Conservation (phyloP, 2,329 filamentous ascomycete genomes). For the Thelonectria discophora region DNA sequence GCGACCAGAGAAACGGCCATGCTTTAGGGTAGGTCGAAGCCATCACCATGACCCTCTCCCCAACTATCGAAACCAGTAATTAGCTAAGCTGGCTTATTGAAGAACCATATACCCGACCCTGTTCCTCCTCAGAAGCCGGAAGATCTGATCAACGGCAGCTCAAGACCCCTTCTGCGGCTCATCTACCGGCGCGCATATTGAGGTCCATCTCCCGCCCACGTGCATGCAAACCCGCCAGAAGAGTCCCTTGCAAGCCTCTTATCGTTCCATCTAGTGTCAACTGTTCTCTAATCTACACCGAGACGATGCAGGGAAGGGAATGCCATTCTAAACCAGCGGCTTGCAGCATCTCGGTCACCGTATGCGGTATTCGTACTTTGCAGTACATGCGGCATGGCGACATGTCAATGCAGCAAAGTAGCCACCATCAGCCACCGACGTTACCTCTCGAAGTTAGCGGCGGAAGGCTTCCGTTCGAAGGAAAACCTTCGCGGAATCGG, state of each 20-base stretch:
- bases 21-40: not conserved
- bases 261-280: not conserved
- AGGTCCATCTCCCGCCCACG: not conserved
- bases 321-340: not conserved
- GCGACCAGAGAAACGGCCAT: no score
- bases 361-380: not conserved
- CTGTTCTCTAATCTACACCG: not conserved
- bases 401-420: not conserved
- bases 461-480: constrained; percentile 18
- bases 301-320: not conserved
- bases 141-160: not conserved
- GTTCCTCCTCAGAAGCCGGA: no score
- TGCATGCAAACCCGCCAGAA: not conserved
- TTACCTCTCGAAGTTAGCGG: not conserved
- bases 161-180: not conserved
- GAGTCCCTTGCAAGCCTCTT: not conserved
- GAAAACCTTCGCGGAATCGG: constrained; percentile 1
- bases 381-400: not conserved
- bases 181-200: not conserved
- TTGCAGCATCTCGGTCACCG: not conserved
- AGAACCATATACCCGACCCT: no score
- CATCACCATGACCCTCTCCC: not conserved
- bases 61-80: not conserved
- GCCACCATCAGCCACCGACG: constrained; percentile 2
- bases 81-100: no score